Base-by-base conservation (phyloP, 179 eudicot species). In the Spergularia azorica region DNA sequence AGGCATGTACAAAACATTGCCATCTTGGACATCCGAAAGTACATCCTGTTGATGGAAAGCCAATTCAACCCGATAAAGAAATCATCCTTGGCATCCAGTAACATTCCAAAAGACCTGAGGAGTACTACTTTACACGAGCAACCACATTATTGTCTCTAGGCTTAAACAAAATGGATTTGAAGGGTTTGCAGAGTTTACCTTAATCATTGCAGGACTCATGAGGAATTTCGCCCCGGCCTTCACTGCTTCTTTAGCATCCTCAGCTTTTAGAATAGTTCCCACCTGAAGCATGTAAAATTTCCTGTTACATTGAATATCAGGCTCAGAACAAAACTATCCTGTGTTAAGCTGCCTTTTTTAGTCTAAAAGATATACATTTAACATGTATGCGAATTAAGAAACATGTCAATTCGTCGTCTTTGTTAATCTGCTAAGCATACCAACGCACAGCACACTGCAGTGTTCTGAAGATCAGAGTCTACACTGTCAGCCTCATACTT, bases 191-290 rank as follows among this genome's bases (percentile, higher is more conserved):
- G 56, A 52, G 39, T 50, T n/a, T 80, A 89, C 98, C 88, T 77
- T 83, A 72, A 94, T 86, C 76, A 86, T 80, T 73, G 92, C 98
- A 79, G 98, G 98, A 83, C 98, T 92, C 97, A 94, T 88, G 10
- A 94, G 89, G 76, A 94, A 94, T 80, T 89, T 87, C 46, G 93
- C 98, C 79, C 97, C 98, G 18, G 81, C 80, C 17, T 82, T 83
- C 60, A 89, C 64, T 38, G 97, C 96, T 65, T 63, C 77, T 74
- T 82, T 85, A 17, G 98, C 98, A 84, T 89, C 96, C 85, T 81
- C 68, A n/a, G 78, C 72, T 74, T 84, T 80, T 76, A 94, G 81
- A 77, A 94, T 86, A 21, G 97, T 92, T 62, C 98, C 98, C 48
- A 90, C 96, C 98, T 94, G 83, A 74, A 75, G 38, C 14, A 74